phyloP scores from a whole-genome alignment of 768 basidiomycete species.

The Amanita phalloides region DNA sequence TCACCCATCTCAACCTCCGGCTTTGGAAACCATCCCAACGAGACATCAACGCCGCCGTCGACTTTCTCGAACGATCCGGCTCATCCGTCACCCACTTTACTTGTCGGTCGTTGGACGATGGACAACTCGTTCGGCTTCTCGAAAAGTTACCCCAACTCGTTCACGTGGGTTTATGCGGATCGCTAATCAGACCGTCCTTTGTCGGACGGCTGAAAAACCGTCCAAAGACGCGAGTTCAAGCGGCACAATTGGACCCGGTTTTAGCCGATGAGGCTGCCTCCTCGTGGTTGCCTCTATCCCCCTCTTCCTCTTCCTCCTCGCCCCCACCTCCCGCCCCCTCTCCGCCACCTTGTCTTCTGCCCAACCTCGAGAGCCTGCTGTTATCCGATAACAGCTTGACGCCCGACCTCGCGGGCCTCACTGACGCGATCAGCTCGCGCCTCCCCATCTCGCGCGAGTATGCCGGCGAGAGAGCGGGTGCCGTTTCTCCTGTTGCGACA shows the following conservation, averaged over 20 bases:
- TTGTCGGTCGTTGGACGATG: not conserved
- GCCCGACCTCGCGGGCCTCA: not conserved
- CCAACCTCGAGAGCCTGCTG: not conserved
- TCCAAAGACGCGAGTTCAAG: not conserved
- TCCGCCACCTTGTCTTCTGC: not conserved
- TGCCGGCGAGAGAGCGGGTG: not conserved
- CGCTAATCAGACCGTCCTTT: not conserved
- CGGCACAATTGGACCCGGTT: not conserved
- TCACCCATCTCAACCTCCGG: not conserved
- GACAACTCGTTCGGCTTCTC: not conserved
- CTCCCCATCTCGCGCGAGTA: not conserved
- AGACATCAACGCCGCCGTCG: not conserved
- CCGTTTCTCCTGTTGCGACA: not conserved
- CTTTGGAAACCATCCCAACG: not conserved
- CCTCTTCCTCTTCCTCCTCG: not conserved
- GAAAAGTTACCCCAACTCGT: constrained; percentile 3
- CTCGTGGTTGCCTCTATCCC: not conserved
- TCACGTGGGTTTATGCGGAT: not conserved
- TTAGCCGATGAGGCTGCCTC: not conserved
- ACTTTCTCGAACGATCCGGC: not conserved
- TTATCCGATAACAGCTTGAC: not conserved
- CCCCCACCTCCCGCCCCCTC: not conserved
- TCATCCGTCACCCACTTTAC: not conserved
- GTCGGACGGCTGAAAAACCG: not conserved
- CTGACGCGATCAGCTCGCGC: not conserved